phyloP scores from a whole-genome alignment of 2,329 filamentous ascomycete genomes.

The Apiospora saccharicola region DNA sequence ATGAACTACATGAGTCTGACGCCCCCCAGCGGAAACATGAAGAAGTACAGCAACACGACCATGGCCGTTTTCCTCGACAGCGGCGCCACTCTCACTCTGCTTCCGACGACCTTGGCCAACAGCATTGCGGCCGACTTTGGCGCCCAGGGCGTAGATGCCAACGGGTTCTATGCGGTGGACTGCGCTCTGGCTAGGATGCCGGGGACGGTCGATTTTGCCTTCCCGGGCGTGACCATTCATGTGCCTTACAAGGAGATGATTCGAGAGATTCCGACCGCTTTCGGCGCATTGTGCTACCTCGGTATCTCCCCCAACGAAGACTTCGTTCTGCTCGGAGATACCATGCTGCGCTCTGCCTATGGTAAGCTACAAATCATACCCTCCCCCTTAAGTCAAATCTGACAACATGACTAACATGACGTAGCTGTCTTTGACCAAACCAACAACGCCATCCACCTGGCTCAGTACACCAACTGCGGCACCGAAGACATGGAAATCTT shows the following conservation, averaged over 20 bases:
- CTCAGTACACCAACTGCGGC: slow-evolving; percentile 60
- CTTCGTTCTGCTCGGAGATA: slow-evolving; percentile 64
- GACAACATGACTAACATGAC: slow-evolving; percentile 23
- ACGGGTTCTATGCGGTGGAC: slow-evolving; percentile 56
- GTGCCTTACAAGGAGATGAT: slow-evolving; percentile 60
- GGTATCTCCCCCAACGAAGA: slow-evolving; percentile 55
- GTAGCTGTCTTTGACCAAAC: slow-evolving; percentile 61
- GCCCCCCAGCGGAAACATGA: slow-evolving; percentile 44
- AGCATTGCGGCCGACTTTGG: slow-evolving; percentile 59
- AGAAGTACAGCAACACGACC: slow-evolving; percentile 46
- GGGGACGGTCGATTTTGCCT: slow-evolving; percentile 58
- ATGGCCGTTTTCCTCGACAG: slow-evolving; percentile 73
- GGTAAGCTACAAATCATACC: slow-evolving; percentile 42
- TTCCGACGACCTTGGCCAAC: slow-evolving; percentile 64
- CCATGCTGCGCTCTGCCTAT: slow-evolving; percentile 64
- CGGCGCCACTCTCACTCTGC: slow-evolving; percentile 72
- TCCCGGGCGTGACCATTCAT: slow-evolving; percentile 54
- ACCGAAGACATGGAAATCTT: slow-evolving; percentile 51
- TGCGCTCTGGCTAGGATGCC: slow-evolving; percentile 50
- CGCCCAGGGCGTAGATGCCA: slow-evolving; percentile 45
- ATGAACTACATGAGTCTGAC: slow-evolving; percentile 54
- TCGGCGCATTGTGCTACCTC: slow-evolving; percentile 52
- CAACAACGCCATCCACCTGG: slow-evolving; percentile 55
- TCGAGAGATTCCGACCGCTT: slow-evolving; percentile 41
- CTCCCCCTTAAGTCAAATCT: neutral